A percentile compares a stretch with the other conserved stretches of the same genome.
Evolutionary conservation across 441 rosid genomes (phyloP).

Genomic region (Heliophila coronopifolia): DNA sequence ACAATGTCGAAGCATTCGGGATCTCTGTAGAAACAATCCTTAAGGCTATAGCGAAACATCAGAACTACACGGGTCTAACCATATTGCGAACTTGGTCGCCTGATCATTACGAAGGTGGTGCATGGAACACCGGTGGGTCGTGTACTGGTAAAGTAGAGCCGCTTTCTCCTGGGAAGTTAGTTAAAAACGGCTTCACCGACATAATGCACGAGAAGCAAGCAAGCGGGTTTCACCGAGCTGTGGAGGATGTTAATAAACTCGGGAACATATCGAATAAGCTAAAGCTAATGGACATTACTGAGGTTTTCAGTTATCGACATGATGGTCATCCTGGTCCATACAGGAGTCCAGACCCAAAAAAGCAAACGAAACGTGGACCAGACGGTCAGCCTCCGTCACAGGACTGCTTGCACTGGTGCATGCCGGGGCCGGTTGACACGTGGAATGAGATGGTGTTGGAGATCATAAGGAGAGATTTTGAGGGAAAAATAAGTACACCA

Average conservation of each 20-base stretch:
- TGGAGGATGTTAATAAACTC: conserved; percentile 39
- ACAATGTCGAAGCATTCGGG: conserved; percentile 73
- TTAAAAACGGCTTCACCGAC: conserved; percentile 69
- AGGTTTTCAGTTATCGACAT: conserved; percentile 75
- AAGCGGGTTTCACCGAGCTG: conserved; percentile 40
- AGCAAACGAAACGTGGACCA: conserved; percentile 64
- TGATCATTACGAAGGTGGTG: conserved; percentile 92
- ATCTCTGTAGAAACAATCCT: conserved; percentile 78
- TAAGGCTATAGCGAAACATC: conserved; percentile 53
- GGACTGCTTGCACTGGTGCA: conserved; percentile 98
- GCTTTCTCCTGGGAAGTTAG: conserved; percentile 45
- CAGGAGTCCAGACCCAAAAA: conserved; percentile 75
- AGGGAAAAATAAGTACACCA: conserved; percentile 28
- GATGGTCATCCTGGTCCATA: conserved; percentile 97
- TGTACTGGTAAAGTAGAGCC: conserved; percentile 86
- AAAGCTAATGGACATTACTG: conserved; percentile 79
- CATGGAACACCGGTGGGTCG: conserved; percentile 96
- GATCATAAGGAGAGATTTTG: conserved; percentile 55
- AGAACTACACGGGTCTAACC: conserved; percentile 68
- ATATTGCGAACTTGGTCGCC: conserved; percentile 81
- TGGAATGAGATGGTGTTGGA: conserved; percentile 92
- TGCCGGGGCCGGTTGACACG: conserved; percentile 92
- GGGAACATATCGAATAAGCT: conserved; percentile 36
- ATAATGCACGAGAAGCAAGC: conserved; percentile 79
- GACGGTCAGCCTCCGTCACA: conserved; percentile 87